Conservation (phyloP, 2,329 filamentous ascomycete genomes). For the Botrytis paeoniae region DNA sequence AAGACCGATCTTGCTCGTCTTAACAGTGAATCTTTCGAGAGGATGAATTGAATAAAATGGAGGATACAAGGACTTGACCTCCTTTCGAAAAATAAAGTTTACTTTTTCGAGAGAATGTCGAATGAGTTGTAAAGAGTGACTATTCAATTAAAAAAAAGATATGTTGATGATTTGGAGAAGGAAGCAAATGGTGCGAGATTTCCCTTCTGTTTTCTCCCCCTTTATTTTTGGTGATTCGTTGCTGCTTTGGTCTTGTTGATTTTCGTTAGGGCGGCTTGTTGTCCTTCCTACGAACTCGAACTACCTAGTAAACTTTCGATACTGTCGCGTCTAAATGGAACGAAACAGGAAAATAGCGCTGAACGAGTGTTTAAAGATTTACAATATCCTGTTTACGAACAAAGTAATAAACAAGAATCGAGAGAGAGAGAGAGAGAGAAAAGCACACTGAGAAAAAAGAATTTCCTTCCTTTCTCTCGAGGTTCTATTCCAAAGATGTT, state of each 20-base stretch:
- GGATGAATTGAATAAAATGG: conserved; percentile 1
- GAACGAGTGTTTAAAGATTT: conserved; percentile 14
- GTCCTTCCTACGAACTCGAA: conserved; percentile 10
- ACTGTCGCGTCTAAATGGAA: conserved; percentile 7
- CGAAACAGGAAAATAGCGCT: neutral
- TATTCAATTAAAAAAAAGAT: conserved; percentile 14
- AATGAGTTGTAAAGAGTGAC: conserved; percentile 18
- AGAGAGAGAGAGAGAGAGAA: neutral
- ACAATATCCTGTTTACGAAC: neutral
- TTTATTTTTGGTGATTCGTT: conserved; percentile 1
- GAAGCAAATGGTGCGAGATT: conserved; percentile 8
- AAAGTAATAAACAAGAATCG: conserved; percentile 4
- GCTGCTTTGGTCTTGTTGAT: neutral
- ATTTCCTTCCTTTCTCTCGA: neutral
- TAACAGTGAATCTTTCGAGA: neutral
- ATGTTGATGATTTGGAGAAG: conserved; percentile 10
- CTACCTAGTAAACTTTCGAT: neutral
- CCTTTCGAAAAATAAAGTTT: neutral
- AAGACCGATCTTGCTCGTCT: neutral
- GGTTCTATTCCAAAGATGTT: conserved; percentile 6
- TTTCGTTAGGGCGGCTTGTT: conserved; percentile 12
- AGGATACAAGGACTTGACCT: conserved; percentile 11
- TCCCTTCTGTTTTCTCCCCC: neutral
- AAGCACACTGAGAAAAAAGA: neutral
- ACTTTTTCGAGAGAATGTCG: neutral